Evolutionary conservation across 441 rosid genomes (phyloP), one percentile per base, ranked within the genome.

Genomic region (Geranium incanum): DNA sequence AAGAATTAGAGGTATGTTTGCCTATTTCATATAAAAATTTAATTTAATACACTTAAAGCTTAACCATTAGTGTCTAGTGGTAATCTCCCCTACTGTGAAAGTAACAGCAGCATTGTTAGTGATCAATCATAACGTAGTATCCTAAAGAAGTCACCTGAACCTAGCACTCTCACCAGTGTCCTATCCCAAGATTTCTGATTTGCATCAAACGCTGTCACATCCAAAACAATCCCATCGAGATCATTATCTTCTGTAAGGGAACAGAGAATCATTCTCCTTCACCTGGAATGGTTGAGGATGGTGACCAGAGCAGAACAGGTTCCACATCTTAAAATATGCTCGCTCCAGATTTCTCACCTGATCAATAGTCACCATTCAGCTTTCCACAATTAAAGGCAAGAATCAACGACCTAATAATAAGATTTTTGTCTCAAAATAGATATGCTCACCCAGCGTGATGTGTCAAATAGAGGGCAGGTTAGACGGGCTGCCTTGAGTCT

Each of bases 251-350:
- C 43, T 39, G 43, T 66, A 80, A 3, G 98, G 98, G 86, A 86
- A 93, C 63, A 91, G 96, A 0, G 72, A 38, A 76, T 95, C 96
- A 72, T 83, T 84, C 83, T 95, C 98, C 0, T 80, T 75, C 5
- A 93, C 99, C 76, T 85, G 89, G 36, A 93, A 95, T 82, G 87
- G 97, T 28, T 83, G 88, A 8, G 96, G 90, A 63, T 86, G 84
- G 82, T 86, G 85, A 50, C 97, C 90, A 0, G 83, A 81, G 82
- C 96, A 88, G 73, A 87, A 83, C 13, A 89, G 78, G 82, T 82
- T 91, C 99, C 98, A 95, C 99, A 95, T 95, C 79, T 86, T 95
- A 74, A 91, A 86, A 84, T 88, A 95, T 5, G 96, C 81, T 75
- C 97, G 83, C 79, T 93, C 98, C 57, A 95, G 86, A 84, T 95